Conservation (phyloP, 2,329 filamentous ascomycete species). For the Pestalotiopsis sp. region DNA sequence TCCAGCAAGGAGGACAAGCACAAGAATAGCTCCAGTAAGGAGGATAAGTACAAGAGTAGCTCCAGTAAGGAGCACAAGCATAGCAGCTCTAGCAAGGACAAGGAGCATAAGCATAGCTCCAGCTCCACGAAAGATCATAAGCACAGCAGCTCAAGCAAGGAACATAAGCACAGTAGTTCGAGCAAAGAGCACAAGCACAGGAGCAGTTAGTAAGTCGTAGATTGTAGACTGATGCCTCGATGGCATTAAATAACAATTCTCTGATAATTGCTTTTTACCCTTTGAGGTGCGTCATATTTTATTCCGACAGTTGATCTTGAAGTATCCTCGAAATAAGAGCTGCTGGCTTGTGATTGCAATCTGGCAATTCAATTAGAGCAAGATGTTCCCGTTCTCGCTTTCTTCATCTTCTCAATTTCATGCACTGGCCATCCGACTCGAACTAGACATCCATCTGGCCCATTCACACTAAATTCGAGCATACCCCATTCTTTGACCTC, state of each 20-base stretch:
- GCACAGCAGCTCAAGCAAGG: neutral
- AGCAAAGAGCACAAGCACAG: neutral
- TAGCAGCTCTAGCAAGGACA: neutral
- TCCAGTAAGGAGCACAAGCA: neutral
- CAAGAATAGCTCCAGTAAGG: neutral
- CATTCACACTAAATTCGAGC: constrained; percentile 9
- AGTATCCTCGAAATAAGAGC: too few relatives aligned
- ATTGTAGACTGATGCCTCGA: too few relatives aligned
- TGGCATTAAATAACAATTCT: too few relatives aligned
- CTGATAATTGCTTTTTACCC: too few relatives aligned
- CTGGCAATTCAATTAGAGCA: neutral
- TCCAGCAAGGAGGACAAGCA: neutral
- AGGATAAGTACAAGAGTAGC: neutral
- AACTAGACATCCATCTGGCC: constrained; percentile 9
- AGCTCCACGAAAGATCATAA: neutral
- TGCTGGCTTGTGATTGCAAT: too few relatives aligned
- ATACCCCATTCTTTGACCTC: constrained; percentile 11
- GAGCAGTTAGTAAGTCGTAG: neutral
- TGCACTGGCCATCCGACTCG: constrained; percentile 7
- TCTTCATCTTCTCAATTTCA: neutral
- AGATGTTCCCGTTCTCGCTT: neutral
- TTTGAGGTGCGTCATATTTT: too few relatives aligned
- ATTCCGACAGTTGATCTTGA: too few relatives aligned
- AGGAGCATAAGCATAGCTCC: too few relatives aligned
- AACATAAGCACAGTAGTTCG: neutral